Evolutionary conservation across 495 filamentous ascomycete genomes (phyloP), one percentile per base, ranked within the genome.

Genomic region (Penicillium paxilli): DNA sequence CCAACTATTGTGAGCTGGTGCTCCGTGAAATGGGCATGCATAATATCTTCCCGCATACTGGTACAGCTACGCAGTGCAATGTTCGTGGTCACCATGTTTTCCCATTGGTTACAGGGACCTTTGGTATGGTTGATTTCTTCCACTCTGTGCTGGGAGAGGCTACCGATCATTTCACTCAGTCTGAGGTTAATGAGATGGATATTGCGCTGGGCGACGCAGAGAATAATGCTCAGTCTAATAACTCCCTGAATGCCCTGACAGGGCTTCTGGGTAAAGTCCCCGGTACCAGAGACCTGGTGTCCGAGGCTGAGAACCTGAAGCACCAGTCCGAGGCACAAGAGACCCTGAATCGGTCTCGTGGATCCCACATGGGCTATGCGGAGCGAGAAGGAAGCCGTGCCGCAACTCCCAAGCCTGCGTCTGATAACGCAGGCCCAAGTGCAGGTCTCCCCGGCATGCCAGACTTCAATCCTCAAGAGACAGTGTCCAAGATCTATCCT

Each of bases 131-230:
- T 20, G 94, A 98, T 60, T 98, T 98, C 70, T 79, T 97, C 64
- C 94, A 98, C 69, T 96, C 90, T 1, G 91, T 98, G n/a, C 78
- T 97, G 7, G 94, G 94, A 30, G 94, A 98, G 67, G 93, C 92
- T 20, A 95, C 85, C 17, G 94, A 98, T 64, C 91, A 96, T 63
- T 92, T 98, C 71, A 92, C 92, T 4, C 94, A 98, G 66, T 89
- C 89, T 14, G 94, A 98, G 70, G 84, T 98, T 45, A 90, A 96
- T 41, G 86, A 98, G 65, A 83, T 97, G 66, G 87, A 97, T 60
- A 71, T 80, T 24, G 89, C 86, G 8, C 82, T 98, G 22, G 74
- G 78, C 2, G 75, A 84, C 52, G 86, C 86, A 2, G 69, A 85
- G 58, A 56, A 68, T 26, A 69, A 76, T 54, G 65, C 82, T 16